Evolutionary conservation across 768 basidiomycete species (phyloP).

Genomic region (Lentinus tigrinus): DNA sequence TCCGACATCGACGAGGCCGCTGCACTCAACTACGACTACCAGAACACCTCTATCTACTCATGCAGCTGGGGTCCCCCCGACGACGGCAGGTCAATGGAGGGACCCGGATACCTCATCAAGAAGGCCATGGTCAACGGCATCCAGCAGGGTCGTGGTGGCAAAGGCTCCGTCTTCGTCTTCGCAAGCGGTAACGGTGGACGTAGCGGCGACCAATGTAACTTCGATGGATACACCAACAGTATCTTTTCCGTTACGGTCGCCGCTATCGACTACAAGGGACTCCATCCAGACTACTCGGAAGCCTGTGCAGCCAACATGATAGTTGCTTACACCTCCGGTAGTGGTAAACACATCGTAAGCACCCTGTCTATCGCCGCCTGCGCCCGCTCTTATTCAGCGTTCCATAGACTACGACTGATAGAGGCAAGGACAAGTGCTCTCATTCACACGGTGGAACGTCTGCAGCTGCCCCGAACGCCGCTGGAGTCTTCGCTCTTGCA

Average conservation of each 20-base stretch:
- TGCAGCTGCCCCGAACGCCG: slow-evolving; percentile 96
- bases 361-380: neutral
- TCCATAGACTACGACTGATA: slow-evolving; percentile 89
- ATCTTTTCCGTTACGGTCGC: slow-evolving; percentile 96
- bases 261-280: slow-evolving; percentile 89
- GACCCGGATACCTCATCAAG: slow-evolving; percentile 84
- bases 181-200: slow-evolving; percentile 95
- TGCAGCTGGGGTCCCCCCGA: slow-evolving; percentile 99
- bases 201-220: slow-evolving; percentile 95
- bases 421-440: slow-evolving; percentile 81
- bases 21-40: slow-evolving; percentile 90
- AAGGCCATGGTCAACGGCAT: slow-evolving; percentile 95
- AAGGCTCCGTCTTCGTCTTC: slow-evolving; percentile 94
- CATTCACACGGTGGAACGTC: slow-evolving; percentile 91
- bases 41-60: slow-evolving; percentile 89
- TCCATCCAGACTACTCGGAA: slow-evolving; percentile 97
- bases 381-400: slow-evolving; percentile 9
- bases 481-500: slow-evolving; percentile 89
- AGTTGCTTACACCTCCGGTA: slow-evolving; percentile 94
- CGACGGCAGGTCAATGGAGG: slow-evolving; percentile 93
- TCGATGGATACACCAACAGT: slow-evolving; percentile 98
- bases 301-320: slow-evolving; percentile 97
- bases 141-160: slow-evolving; percentile 83
- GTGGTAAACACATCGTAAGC: slow-evolving; percentile 84
- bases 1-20: slow-evolving; percentile 95